phyloP scores from a whole-genome alignment of 106 monocot species.

The Acanthochlamys bracteata region DNA sequence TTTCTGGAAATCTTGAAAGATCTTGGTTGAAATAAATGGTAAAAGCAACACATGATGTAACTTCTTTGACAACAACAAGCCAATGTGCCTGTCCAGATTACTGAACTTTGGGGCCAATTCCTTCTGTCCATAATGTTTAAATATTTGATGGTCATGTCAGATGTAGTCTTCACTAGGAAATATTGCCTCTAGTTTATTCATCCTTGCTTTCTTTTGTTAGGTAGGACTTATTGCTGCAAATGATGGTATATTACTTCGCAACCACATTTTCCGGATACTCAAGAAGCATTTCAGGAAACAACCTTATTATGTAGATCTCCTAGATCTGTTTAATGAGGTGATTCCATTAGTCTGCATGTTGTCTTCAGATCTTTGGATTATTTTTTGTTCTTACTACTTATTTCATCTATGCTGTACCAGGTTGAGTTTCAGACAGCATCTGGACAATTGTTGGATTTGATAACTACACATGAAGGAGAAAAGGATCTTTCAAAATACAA shows the following conservation, averaged over 20 bases:
- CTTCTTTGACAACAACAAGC: too few relatives aligned
- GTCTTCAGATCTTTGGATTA: conserved; percentile 1
- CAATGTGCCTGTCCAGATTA: too few relatives aligned
- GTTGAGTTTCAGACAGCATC: conserved; percentile 95
- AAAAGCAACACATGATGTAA: too few relatives aligned
- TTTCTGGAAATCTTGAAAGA: too few relatives aligned
- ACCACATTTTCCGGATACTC: conserved; percentile 80
- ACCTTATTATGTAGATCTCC: conserved; percentile 82
- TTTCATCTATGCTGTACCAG: conserved; percentile 15
- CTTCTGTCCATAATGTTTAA: too few relatives aligned
- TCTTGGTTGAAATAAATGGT: too few relatives aligned
- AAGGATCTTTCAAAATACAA: conserved; percentile 83
- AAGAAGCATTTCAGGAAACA: conserved; percentile 64
- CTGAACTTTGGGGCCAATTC: too few relatives aligned
- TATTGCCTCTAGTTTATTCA: not conserved
- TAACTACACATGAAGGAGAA: conserved; percentile 92
- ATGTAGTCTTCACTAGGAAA: not conserved
- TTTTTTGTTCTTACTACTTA: not conserved
- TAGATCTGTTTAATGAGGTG: conserved; percentile 98
- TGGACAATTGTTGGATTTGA: conserved; percentile 93
- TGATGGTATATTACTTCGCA: conserved; percentile 91
- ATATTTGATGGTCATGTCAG: too few relatives aligned
- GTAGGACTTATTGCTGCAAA: conserved; percentile 95
- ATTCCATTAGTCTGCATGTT: not conserved
- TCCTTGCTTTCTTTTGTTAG: conserved; percentile 19